Base-by-base conservation (phyloP, 2,329 filamentous ascomycete genomes). In the Calonectria honghensis region DNA sequence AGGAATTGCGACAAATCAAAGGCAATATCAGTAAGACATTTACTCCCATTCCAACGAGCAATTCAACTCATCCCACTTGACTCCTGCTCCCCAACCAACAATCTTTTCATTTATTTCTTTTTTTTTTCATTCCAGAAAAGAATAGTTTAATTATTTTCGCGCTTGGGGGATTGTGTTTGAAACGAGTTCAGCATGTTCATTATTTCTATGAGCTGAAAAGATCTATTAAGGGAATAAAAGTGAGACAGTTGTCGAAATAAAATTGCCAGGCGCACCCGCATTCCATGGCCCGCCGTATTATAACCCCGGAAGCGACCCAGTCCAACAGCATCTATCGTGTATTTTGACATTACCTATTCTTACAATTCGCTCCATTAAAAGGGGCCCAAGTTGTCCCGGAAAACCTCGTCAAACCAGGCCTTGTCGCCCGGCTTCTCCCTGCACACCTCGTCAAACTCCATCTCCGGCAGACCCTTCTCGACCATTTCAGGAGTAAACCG, bases 391-490 rank as follows among this genome's bases (percentile, higher is more conserved):
- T 74, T 65, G 41, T 78, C 77, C 5, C 77, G 59, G 52, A 79
- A 78, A 0, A 79, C 51, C 1, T 78, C 77, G 27, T 75, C 57
- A 11, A 64, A 78, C 77, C 64, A 68, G 11, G 35, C 7, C 16
- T 6, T 29, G 20, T 72, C 41, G 4, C 65, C 70, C 3, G 24
- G 51, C 52, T 63, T 68, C 1, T 11, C 32, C 18, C 31, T 50
- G 32, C 70, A 72, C 0, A 78, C 57, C 0, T 76, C 76, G 27
- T 75, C 66, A 27, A 67, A 78, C 70, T 76, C 77, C n/a, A 65
- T 54, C 2, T 41, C 52, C 1, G 70, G 70, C 9, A 72, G n/a
- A 10, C 70, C 70, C 24, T 3, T 70, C 11, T 72, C 41, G 0
- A 24, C 65, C 7, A 69, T 72, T 3, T 59, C 32, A 1, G 65